Evolutionary conservation across 2,329 filamentous ascomycete genomes (phyloP).

Genomic region (Scedosporium minutisporum): DNA sequence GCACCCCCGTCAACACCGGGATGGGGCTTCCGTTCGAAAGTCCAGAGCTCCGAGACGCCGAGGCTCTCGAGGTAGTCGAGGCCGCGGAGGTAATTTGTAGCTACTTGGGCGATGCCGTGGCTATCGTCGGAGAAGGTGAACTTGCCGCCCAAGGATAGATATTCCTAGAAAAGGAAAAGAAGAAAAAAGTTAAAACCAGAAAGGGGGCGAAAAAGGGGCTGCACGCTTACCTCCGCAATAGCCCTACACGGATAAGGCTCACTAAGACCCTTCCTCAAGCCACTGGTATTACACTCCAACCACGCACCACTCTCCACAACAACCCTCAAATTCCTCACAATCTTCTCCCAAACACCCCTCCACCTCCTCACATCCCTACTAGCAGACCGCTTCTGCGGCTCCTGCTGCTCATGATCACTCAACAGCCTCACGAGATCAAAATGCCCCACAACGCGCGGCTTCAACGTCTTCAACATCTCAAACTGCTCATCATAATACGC

Average conservation of each 20-base stretch:
- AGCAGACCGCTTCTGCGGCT: slow-evolving; percentile 23
- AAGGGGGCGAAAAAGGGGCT: too few relatives aligned
- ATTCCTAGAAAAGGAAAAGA: slow-evolving; percentile 27
- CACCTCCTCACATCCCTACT: slow-evolving; percentile 48
- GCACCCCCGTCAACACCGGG: slow-evolving; percentile 17
- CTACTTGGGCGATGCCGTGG: slow-evolving; percentile 78
- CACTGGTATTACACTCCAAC: slow-evolving; percentile 83
- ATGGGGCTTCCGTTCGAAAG: slow-evolving; percentile 28
- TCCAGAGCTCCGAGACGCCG: slow-evolving; percentile 55
- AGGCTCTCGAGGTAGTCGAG: slow-evolving; percentile 60
- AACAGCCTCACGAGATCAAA: slow-evolving; percentile 85
- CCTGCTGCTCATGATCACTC: slow-evolving; percentile 41
- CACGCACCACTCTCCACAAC: slow-evolving; percentile 67
- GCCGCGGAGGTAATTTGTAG: slow-evolving; percentile 68
- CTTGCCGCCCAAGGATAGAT: slow-evolving; percentile 60
- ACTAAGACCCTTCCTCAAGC: slow-evolving; percentile 75
- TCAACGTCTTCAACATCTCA: slow-evolving; percentile 63
- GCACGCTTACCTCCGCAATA: slow-evolving; percentile 52
- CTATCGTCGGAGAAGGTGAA: slow-evolving; percentile 95
- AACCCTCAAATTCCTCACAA: slow-evolving; percentile 64
- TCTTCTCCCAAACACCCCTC: slow-evolving; percentile 60
- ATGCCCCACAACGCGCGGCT: slow-evolving; percentile 77
- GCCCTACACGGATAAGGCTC: slow-evolving; percentile 80
- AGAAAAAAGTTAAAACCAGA: not conserved
- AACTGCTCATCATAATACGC: slow-evolving; percentile 84